Evolutionary conservation across 495 filamentous ascomycete species (phyloP), one percentile per base, ranked within the genome.

Genomic region (Podospora conica): DNA sequence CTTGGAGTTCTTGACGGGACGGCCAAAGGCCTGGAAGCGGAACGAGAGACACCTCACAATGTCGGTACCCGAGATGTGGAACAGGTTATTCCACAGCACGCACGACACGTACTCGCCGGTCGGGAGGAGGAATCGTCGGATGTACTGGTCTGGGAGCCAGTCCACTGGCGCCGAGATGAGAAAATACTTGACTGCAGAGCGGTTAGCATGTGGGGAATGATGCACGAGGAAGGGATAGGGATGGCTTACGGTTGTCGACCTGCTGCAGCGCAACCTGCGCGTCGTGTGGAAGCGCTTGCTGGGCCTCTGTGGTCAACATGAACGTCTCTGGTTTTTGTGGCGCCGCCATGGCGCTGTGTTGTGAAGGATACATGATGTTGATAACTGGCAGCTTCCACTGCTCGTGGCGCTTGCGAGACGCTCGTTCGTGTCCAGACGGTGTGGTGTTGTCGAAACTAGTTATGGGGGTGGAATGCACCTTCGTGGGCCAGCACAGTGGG

Each of bases 51-150:
- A 98, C 86, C 96, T 87, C 60, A 98, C 95, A 71, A 98, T 98
- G 78, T 98, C 95, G 68, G 95, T 98, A 67, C 95, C 95, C 31
- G 95, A 97, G 70, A 98, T 96, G 80, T 98, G 96, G 78, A 98
- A 98, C 70, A 98, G 91, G 75, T 97, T 98, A 81, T 91, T 97
- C 75, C 95, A 98, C 76, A 98, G 82, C 63, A 98, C 93, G 79
- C 95, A 98, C 60, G 95, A 98, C 65, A 98, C 92, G 74, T 98
- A 98, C 83, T 98, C 95, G 73, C 95, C 95, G 12, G 95, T 98
- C 1, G 95, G 95, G 61, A 98, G 83, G 66, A 98, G 84, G 75
- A 98, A 98, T 63, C 95, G 86, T 66, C 96, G 87, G 73, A 98
- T 98, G 71, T 97, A 93, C 78, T 98, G 95, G 75, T 98, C 96